Percentiles rank a stretch among this genome's conserved stretches.
Evolutionary conservation across 768 basidiomycete species (phyloP).

Genomic region (Phanerodontia chrysosporium): DNA sequence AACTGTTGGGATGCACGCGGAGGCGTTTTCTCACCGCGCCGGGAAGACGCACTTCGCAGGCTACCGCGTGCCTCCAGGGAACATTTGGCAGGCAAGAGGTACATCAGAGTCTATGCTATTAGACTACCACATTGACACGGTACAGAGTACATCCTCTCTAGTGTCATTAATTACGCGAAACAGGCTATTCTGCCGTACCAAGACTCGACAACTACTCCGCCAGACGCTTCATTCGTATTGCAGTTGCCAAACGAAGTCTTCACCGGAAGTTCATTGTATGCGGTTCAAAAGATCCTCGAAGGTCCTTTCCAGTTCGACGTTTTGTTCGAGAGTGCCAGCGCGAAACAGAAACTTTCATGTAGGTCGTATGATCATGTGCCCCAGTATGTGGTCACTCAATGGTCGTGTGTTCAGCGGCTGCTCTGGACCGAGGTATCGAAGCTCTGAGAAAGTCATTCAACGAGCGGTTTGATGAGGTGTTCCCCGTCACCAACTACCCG

Average conservation of each 20-base stretch:
- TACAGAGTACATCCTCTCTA: constrained; percentile 60
- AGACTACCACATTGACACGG: background rate
- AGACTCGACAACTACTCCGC: constrained; percentile 42
- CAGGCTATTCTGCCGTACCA: constrained; percentile 52
- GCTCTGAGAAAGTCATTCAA: constrained; percentile 59
- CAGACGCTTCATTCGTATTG: constrained; percentile 79
- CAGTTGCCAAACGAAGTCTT: constrained; percentile 73
- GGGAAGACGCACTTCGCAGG: constrained; percentile 74
- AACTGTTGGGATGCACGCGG: constrained; percentile 50
- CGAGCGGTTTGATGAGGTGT: constrained; percentile 60
- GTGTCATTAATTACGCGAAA: constrained; percentile 54
- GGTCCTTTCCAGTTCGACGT: constrained; percentile 89
- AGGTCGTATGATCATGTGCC: constrained; percentile 17
- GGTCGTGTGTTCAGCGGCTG: constrained; percentile 38
- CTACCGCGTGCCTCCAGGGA: constrained; percentile 51
- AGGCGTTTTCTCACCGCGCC: constrained; percentile 53
- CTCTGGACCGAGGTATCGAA: constrained; percentile 66
- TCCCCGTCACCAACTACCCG: constrained; percentile 59
- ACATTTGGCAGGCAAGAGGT: constrained; percentile 88
- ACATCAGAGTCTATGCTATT: constrained; percentile 3
- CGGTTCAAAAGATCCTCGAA: constrained; percentile 82
- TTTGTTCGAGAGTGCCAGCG: constrained; percentile 75
- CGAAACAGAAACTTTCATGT: constrained; percentile 64
- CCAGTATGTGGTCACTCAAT: background rate
- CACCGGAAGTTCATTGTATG: constrained; percentile 74